Evolutionary conservation across 23 red algal genomes (phyloP), one percentile per base, ranked within the genome.

Genomic region (Gracilaria domingensis): DNA sequence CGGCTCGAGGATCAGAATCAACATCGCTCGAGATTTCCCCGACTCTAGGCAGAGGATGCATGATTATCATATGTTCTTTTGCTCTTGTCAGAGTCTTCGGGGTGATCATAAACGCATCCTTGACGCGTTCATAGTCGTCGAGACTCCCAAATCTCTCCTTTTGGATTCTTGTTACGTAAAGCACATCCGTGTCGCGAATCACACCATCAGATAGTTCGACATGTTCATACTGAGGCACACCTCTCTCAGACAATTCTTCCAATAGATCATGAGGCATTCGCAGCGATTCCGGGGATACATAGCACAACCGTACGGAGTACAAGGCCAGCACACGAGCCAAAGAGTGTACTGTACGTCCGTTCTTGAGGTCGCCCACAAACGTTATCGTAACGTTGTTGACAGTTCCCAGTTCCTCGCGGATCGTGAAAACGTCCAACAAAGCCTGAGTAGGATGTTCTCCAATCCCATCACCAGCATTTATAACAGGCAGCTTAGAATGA

Each of bases 381-480:
- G 93, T 96, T 42, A 99, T 88, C 39, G 90, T 95, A 16, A 99
- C 55, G 49, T 91, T 91, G 65, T 99, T 99, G 29, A 99, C 97
- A 78, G 97, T 99, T 51, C 97, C 97, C 12, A 99, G 93, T 85
- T 99, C 97, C 89, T 99, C 97, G 23, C 97, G 97, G 50, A 99
- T 99, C 28, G 97, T 99, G 50, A 96, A 99, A 44, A 99, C 95
- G 81, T 99, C 97, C 54, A 99, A 61, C 77, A 99, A 79, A 12
- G 97, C 94, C 74, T 99, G 97, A 23, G 97, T 99, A 29, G 97
- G 97, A 69, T 99, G 97, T 69, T 99, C 97, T 53, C 97, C 97
- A 24, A 94, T 85, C 13, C 97, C 97, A 62, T 99, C 97, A 23
- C 97, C 97, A 8, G 97, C 97, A 82, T 96, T 99, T 45, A 99